phyloP scores from a whole-genome alignment of 176 grass and related monocot genomes.

The Rhynchospora tenuis region DNA sequence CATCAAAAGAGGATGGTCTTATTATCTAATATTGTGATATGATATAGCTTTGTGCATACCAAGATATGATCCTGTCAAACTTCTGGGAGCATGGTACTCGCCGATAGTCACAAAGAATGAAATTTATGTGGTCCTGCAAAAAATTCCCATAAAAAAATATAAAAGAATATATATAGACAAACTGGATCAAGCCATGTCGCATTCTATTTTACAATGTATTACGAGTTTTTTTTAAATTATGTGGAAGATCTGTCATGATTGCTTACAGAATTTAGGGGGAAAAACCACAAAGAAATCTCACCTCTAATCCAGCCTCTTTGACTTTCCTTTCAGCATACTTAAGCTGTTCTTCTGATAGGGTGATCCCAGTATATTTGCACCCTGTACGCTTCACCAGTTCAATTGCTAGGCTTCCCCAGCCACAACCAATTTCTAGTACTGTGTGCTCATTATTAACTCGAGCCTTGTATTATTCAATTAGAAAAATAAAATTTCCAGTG shows the following conservation, averaged over 20 bases:
- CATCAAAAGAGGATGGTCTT: too few relatives aligned
- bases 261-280: too few relatives aligned
- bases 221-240: too few relatives aligned
- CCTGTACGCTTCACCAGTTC: slow-evolving; percentile 61
- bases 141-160: too few relatives aligned
- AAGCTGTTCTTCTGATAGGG: slow-evolving; percentile 65
- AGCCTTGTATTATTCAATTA: slow-evolving; percentile 31
- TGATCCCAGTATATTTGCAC: slow-evolving; percentile 76
- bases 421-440: slow-evolving; percentile 78
- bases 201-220: too few relatives aligned
- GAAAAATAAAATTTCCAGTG: too few relatives aligned
- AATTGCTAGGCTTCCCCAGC: slow-evolving; percentile 73
- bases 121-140: slow-evolving; percentile 50
- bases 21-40: too few relatives aligned
- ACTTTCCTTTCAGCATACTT: slow-evolving; percentile 46
- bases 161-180: not conserved
- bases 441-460: slow-evolving; percentile 52
- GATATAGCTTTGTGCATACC: slow-evolving; percentile 21
- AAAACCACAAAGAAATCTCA: not conserved
- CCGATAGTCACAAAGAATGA: slow-evolving; percentile 68
- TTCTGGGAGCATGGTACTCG: slow-evolving; percentile 38
- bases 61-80: slow-evolving; percentile 74
- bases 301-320: slow-evolving; percentile 66
- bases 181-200: too few relatives aligned
- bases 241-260: too few relatives aligned